These are phyloP conservation scores for Cladosporium colombiae DNA, from an alignment of 2,329 filamentous ascomycete genomes.

Conservation along the genomic window DNA sequence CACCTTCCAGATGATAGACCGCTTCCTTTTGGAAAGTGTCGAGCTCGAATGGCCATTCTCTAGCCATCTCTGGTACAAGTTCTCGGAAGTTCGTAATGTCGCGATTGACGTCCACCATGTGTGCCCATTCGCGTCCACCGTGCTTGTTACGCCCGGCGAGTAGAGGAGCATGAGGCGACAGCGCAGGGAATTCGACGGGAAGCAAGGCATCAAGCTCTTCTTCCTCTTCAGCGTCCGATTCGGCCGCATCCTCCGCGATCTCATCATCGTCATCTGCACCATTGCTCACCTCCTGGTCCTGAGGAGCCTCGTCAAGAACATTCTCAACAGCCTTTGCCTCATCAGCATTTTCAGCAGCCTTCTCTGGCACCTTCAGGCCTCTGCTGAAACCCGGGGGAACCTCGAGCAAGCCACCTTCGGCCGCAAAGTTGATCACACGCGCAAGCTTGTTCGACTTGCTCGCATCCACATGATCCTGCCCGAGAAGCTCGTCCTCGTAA, in stretches of 20 bases:
- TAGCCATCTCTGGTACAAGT: slow-evolving; percentile 92
- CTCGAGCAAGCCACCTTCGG: slow-evolving; percentile 75
- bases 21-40: slow-evolving; percentile 99
- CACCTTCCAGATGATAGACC: slow-evolving; percentile 93
- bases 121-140: slow-evolving; percentile 86
- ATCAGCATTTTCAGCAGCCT: slow-evolving; percentile 51
- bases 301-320: slow-evolving; percentile 55
- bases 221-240: slow-evolving; percentile 47
- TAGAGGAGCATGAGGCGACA: slow-evolving; percentile 80
- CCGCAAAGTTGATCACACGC: slow-evolving; percentile 78
- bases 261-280: slow-evolving; percentile 40
- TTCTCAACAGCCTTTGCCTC: slow-evolving; percentile 71
- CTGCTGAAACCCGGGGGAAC: slow-evolving; percentile 78
- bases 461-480: slow-evolving; percentile 23
- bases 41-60: slow-evolving; percentile 94
- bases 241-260: slow-evolving; percentile 31
- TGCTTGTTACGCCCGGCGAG: slow-evolving; percentile 71
- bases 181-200: slow-evolving; percentile 87
- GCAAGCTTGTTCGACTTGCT: slow-evolving; percentile 60
- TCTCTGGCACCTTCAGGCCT: slow-evolving; percentile 72
- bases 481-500: slow-evolving; percentile 71
- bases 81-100: slow-evolving; percentile 93
- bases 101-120: slow-evolving; percentile 94
- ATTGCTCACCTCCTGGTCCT: slow-evolving; percentile 39
- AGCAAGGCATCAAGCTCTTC: slow-evolving; percentile 80